phyloP scores from a whole-genome alignment of 2,329 filamentous ascomycete genomes.

The Thelonectria rubi region DNA sequence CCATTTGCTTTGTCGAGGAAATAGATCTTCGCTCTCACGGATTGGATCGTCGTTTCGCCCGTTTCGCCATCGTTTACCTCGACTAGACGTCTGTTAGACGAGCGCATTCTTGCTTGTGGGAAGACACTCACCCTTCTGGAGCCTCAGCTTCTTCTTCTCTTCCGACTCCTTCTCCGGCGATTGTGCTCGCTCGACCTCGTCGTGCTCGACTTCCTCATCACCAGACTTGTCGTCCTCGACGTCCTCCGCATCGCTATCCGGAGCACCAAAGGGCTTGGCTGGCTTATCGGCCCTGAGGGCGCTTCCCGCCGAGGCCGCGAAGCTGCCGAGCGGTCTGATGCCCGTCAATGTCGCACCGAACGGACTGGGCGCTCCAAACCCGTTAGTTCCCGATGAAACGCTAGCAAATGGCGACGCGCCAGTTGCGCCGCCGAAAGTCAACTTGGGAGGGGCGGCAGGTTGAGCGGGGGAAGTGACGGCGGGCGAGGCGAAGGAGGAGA shows the following conservation, averaged over 20 bases:
- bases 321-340: slow-evolving; percentile 66
- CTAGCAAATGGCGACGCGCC: slow-evolving; percentile 59
- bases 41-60: slow-evolving; percentile 78
- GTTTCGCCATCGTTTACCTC: slow-evolving; percentile 87
- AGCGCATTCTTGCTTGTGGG: not conserved
- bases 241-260: slow-evolving; percentile 71
- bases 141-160: slow-evolving; percentile 71
- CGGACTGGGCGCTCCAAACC: slow-evolving; percentile 58
- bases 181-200: slow-evolving; percentile 56
- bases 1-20: slow-evolving; percentile 74
- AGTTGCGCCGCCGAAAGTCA: slow-evolving; percentile 57
- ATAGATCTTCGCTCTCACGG: slow-evolving; percentile 85
- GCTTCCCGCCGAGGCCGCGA: slow-evolving; percentile 69
- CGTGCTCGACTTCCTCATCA: slow-evolving; percentile 54
- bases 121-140: slow-evolving; percentile 72
- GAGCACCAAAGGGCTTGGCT: slow-evolving; percentile 79
- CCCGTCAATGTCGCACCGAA: slow-evolving; percentile 52
- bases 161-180: slow-evolving; percentile 65
- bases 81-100: slow-evolving; percentile 56
- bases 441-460: slow-evolving; percentile 52
- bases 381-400: slow-evolving; percentile 52
- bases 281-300: slow-evolving; percentile 66
- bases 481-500: slow-evolving; percentile 48
- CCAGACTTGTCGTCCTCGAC: slow-evolving; percentile 50
- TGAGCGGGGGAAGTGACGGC: slow-evolving; percentile 41